phyloP scores from a whole-genome alignment of 495 filamentous ascomycete genomes.

The Hyaloscypha variabilis region DNA sequence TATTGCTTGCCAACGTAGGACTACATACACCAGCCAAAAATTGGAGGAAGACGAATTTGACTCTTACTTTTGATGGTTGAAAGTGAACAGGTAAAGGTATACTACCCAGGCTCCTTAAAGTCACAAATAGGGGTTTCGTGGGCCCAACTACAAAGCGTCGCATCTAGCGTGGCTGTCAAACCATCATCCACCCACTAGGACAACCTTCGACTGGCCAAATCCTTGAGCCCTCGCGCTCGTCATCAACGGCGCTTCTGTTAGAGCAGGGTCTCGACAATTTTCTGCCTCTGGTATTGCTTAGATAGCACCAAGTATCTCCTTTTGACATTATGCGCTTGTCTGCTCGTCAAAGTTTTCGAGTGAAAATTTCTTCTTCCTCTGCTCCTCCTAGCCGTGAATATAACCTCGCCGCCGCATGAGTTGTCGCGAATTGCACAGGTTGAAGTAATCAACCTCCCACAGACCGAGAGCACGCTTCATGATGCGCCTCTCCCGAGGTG shows the following conservation, averaged over 20 bases:
- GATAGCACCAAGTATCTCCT: not conserved
- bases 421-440: not conserved
- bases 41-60: no score
- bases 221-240: not conserved
- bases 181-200: no score
- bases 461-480: not conserved
- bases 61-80: not conserved
- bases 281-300: not conserved
- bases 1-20: no score
- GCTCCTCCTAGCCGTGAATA: not conserved
- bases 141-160: no score
- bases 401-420: not conserved
- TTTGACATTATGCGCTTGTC: not conserved
- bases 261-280: not conserved
- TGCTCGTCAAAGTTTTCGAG: not conserved
- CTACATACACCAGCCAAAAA: not conserved
- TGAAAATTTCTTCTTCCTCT: not conserved
- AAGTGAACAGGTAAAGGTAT: not conserved
- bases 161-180: not conserved
- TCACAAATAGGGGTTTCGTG: not conserved
- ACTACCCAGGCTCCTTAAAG: not conserved
- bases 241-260: not conserved
- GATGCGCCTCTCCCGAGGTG: constrained; percentile 9
- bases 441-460: not conserved
- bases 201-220: no score